Evolutionary conservation across 2,329 filamentous ascomycete species (phyloP), one percentile per base, ranked within the genome.

Genomic region (Lachnellula subtilissima): DNA sequence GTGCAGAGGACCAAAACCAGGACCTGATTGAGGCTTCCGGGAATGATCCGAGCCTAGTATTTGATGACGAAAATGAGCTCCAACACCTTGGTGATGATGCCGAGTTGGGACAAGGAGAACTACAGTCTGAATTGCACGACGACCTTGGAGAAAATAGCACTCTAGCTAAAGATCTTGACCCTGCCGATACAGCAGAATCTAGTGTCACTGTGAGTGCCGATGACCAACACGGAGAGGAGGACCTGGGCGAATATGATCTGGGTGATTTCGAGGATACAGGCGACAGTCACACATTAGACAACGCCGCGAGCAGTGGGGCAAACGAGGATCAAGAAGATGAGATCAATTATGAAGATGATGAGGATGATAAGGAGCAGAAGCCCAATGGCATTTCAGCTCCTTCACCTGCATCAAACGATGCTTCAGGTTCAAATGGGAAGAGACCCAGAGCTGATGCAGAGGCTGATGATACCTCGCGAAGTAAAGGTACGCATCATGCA

Each of bases 81-180:
- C 42, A 52, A 15, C 32, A 42, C 37, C 37, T 51, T 46, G 50
- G 50, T 4, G 50, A 17, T 40, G 52, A 50, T 42, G 15, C 12
- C 8, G 35, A 49, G 17, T 35, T 47, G 35, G 50, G 40, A 11
- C 50, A 59, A 12, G 45, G 52, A 36, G 28, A 48, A 43, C 25
- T 5, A n/a, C 37, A 56, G 48, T n/a, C 19, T 45, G 48, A 59
- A 42, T 50, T 48, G 5, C 56, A 64, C 12, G 71, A 74, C 40
- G 73, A 76, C 49, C 72, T 72, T 25, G 72, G 71, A 43, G 73
- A 73, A 48, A 71, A 75, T 36, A 46, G 32, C 23, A 12, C 6
- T 22, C 52, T 37, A 22, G 36, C 53, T 39, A 54, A 32, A 48
- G 55, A 52, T 51, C 53, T 55, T 54, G 56, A 50, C 52, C 54